Base-by-base conservation (phyloP, 768 basidiomycete species). In the Mycena amicta region DNA sequence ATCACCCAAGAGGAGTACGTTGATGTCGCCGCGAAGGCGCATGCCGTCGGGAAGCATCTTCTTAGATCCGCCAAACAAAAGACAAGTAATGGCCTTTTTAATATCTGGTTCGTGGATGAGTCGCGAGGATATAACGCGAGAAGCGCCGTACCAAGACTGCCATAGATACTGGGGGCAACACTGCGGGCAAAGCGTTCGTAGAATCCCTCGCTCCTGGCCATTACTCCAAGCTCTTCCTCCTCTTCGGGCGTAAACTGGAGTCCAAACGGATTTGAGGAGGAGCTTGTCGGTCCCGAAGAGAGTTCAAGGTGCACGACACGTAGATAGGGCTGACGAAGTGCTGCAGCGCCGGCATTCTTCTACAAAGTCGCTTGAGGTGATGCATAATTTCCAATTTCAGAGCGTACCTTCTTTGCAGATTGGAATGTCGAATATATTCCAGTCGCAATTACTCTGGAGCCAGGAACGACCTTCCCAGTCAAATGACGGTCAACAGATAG, bases 341-440 rank as follows among this genome's bases (percentile, higher is more conserved):
- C 95, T 16, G 93, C 88, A 4, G 90, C 84, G n/a, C 91, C 88
- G 2, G 88, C 85, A 53, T 81, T 83, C 83, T 90, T 90, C 89
- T 92, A 59, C 3, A 25, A 3, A 37, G 15, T 1, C 18, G 26
- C 5, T 22, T 56, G 23, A 63, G 20, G 2, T 11, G 3, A 13
- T 8, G 33, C 18, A 1, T 16, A 26, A 46, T 27, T 18, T 12
- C 16, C 41, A 49, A n/a, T 28, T 20, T 20, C 31, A 47, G 31
- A 25, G 22, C 83, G 59, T 64, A 94, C 94, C 61, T 88, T 89
- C 73, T 92, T 94, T 5, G 89, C 77, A 0, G 93, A 87, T 62
- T 95, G 92, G 71, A 95, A 98, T 4, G 97, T 98, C 4, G 95
- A 95, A 72, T 95, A 98, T 55, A 99, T 92, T 12, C 97, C 97